phyloP scores from a whole-genome alignment of 169 alveolate genomes.

The Plasmodium reichenowi region DNA sequence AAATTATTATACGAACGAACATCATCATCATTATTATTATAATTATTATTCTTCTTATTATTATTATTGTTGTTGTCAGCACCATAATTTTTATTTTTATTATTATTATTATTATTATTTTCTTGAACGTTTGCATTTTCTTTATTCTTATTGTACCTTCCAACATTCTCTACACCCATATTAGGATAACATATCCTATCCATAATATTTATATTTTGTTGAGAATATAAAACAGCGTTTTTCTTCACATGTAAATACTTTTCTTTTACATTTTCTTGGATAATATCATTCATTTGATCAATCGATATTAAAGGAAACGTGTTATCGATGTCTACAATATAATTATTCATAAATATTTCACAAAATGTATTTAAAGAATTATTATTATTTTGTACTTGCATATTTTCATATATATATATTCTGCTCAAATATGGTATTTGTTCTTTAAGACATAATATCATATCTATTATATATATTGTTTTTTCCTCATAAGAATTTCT shows the following conservation, averaged over 20 bases:
- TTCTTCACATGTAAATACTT: slow-evolving; percentile 20
- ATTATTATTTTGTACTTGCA: not conserved
- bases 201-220: too few relatives aligned
- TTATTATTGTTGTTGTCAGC: too few relatives aligned
- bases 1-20: too few relatives aligned
- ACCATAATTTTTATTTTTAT: too few relatives aligned
- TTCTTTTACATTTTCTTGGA: slow-evolving; percentile 48
- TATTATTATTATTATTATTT: too few relatives aligned
- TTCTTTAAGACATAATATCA: slow-evolving; percentile 55
- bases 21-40: too few relatives aligned
- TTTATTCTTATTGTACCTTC: too few relatives aligned
- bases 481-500: not conserved
- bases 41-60: too few relatives aligned
- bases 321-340: slow-evolving; percentile 38
- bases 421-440: slow-evolving; percentile 64
- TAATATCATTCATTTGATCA: slow-evolving; percentile 37
- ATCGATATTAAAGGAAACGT: slow-evolving; percentile 42
- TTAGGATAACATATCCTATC: too few relatives aligned
- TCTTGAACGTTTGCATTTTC: too few relatives aligned
- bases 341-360: slow-evolving; percentile 30
- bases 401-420: slow-evolving; percentile 37
- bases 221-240: not conserved
- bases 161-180: too few relatives aligned
- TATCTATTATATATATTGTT: slow-evolving; percentile 45
- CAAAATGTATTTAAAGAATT: not conserved